Percentiles rank a stretch among this genome's conserved stretches.
Evolutionary conservation across 2,329 filamentous ascomycete genomes (phyloP).

Genomic region (Fonsecaea nubica): DNA sequence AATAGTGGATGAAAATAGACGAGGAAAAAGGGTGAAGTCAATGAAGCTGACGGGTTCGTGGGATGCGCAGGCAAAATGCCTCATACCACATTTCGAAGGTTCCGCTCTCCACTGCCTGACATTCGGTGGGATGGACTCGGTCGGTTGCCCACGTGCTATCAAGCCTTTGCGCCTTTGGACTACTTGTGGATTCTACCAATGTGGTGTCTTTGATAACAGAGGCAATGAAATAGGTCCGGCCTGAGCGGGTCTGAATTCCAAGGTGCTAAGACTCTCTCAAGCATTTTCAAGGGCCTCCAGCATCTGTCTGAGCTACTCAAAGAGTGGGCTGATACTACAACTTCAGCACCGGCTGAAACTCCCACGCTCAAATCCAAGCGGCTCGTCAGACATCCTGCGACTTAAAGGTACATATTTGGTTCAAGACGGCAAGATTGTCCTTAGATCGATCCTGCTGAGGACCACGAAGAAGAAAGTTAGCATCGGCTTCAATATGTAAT

Average conservation of each 20-base stretch:
- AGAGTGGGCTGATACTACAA: background rate
- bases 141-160: background rate
- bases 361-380: background rate
- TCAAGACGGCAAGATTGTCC: background rate
- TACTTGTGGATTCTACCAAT: background rate
- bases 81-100: background rate
- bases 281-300: background rate
- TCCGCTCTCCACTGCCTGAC: background rate
- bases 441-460: background rate
- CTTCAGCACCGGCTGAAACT: background rate
- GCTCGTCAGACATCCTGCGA: background rate
- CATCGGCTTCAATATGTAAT: background rate
- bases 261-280: background rate
- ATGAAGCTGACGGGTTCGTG: constrained; percentile 3
- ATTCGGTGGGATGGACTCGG: background rate
- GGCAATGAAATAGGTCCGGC: background rate
- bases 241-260: background rate
- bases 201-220: background rate
- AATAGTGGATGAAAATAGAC: background rate
- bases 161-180: background rate
- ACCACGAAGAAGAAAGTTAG: background rate
- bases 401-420: background rate
- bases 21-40: background rate
- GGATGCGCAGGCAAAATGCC: background rate
- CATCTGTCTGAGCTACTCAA: background rate